Evolutionary conservation across 805 yeast genomes (phyloP), one percentile per base, ranked within the genome.

Genomic region (Lipomyces japonicus): DNA sequence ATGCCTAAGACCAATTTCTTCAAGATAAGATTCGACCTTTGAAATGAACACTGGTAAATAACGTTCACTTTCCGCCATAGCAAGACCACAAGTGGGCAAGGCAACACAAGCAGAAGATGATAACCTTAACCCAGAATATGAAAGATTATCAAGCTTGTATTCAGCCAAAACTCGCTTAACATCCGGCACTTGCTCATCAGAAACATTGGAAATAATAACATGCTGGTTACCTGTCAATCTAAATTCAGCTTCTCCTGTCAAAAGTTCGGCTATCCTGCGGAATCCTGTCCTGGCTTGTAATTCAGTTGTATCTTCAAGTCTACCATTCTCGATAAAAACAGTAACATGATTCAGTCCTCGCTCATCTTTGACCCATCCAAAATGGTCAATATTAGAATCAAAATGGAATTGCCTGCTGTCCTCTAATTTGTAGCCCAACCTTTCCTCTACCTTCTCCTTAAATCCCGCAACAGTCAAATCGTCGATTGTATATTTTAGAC

Each of bases 41-140:
- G 83, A 69, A 60, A 91, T 79, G 62, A 91, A 76, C 43, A 76
- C 82, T 6, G 97, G 97, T 63, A 91, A 75, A 67, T 82, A 84
- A 23, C 97, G 82, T 74, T 91, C 97, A 48, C 95, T 84, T 72
- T 91, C 97, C 30, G 97, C 97, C 97, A 91, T 89, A 18, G 97
- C 97, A 65, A 91, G 78, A 61, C 97, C 97, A 80, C 97, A 91
- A 1, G 97, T 91, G 60, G 97, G 97, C 79, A 91, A 82, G 1
- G 96, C 97, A 51, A 91, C 97, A 79, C 97, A 91, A 0, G 97
- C 95, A 23, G 95, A 89, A 5, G 96, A 87, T 7, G 95, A 84
- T 51, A 88, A 76, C 68, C 97, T 81, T 64, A 91, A 75, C 2
- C 85, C 95, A 48, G 95, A 82, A 70, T 82, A 85, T 58, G 81